Conservation (phyloP, 306 rosid species). For the Herpetospermum pedunculosum region DNA sequence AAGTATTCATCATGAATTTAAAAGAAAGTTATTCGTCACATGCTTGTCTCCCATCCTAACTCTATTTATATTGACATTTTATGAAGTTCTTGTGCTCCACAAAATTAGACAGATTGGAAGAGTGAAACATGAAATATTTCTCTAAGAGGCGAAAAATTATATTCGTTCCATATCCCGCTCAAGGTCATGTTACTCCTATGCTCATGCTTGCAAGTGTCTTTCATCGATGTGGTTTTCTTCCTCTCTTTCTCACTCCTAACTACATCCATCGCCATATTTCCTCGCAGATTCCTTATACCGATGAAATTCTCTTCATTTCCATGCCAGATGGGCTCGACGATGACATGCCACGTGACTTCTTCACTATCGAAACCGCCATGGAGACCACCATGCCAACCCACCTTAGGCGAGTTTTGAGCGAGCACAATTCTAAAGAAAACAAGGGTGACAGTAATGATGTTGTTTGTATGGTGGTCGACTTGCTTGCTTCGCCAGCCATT, state of each 20-base stretch:
- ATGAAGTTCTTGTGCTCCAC: not conserved
- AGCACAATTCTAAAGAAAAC: not conserved
- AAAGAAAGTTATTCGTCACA: not conserved
- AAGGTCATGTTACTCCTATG: slow-evolving; percentile 85
- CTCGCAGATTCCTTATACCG: slow-evolving; percentile 4
- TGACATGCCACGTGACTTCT: slow-evolving; percentile 39
- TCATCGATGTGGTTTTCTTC: slow-evolving; percentile 25
- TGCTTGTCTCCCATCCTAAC: not conserved
- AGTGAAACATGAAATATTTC: slow-evolving; percentile 18
- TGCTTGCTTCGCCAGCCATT: slow-evolving; percentile 74
- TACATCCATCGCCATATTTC: slow-evolving; percentile 28
- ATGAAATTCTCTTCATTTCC: slow-evolving; percentile 18
- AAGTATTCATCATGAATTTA: not conserved
- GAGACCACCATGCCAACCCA: slow-evolving; percentile 45
- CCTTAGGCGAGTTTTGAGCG: slow-evolving; percentile 25
- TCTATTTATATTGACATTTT: not conserved
- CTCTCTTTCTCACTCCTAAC: slow-evolving; percentile 37
- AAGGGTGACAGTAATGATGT: slow-evolving; percentile 19
- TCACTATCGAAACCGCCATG: slow-evolving; percentile 44
- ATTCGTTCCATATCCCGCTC: slow-evolving; percentile 83
- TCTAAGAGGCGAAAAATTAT: slow-evolving; percentile 25
- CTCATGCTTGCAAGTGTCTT: slow-evolving; percentile 45
- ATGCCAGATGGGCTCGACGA: slow-evolving; percentile 29
- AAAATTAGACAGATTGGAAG: not conserved
- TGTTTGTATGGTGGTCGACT: slow-evolving; percentile 50